Conservation (phyloP, 805 yeast species). For the Starmerella davenportii region DNA sequence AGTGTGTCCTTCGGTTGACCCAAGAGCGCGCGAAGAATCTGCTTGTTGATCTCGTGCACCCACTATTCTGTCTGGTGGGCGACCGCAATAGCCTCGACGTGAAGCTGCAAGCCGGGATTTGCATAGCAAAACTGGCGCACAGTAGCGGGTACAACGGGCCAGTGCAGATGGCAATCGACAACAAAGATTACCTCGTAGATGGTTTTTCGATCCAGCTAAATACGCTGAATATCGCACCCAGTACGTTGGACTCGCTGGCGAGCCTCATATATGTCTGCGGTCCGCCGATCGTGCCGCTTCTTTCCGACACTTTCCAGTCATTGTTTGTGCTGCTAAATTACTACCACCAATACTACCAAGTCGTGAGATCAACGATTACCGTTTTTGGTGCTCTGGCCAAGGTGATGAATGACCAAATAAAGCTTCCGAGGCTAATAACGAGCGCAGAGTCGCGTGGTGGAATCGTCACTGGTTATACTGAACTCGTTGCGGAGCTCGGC, state of each 20-base stretch:
- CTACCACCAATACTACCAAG: constrained; percentile 60
- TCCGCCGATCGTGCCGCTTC: constrained; percentile 37
- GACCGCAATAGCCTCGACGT: constrained; percentile 29
- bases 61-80: constrained; percentile 57
- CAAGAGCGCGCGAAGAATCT: constrained; percentile 27
- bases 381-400: constrained; percentile 29
- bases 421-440: not conserved
- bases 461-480: constrained; percentile 9
- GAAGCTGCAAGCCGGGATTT: constrained; percentile 35
- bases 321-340: constrained; percentile 63
- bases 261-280: constrained; percentile 61
- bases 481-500: constrained; percentile 14
- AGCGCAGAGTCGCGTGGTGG: not conserved
- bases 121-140: constrained; percentile 34
- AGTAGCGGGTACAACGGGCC: constrained; percentile 37
- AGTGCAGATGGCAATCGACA: constrained; percentile 37
- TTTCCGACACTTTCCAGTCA: constrained; percentile 56
- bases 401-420: constrained; percentile 3
- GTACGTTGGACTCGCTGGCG: constrained; percentile 50
- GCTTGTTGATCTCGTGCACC: constrained; percentile 52
- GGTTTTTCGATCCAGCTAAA: constrained; percentile 53
- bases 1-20: constrained; percentile 4
- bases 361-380: constrained; percentile 56
- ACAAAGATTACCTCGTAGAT: constrained; percentile 68
- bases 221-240: constrained; percentile 54